Percentiles rank a stretch among this genome's conserved stretches.
These are phyloP conservation scores for Pichia thaimueangensis DNA, from an alignment of 805 yeast species.

Conservation along the genomic window DNA sequence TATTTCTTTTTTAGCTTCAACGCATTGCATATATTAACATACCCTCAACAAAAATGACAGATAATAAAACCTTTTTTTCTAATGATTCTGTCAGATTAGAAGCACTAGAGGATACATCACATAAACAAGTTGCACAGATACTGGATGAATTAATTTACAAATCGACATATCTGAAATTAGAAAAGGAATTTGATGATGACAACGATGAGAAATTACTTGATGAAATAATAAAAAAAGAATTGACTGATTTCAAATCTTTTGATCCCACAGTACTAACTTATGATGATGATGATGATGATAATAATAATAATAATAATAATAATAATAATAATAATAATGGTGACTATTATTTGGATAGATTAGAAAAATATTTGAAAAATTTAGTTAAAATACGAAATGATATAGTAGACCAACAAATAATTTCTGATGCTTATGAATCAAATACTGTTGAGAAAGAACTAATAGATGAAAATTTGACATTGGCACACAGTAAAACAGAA, in stretches of 20 bases:
- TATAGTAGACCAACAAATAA: slow-evolving; percentile 4
- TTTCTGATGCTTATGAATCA: not conserved
- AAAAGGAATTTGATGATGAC: not conserved
- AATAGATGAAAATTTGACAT: not conserved
- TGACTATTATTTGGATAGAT: not conserved
- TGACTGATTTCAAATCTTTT: not conserved
- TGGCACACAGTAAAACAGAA: slow-evolving; percentile 4
- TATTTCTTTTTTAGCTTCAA: too few species aligned
- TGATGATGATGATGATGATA: too few species aligned
- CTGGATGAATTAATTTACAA: slow-evolving; percentile 2
- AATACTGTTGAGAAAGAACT: not conserved
- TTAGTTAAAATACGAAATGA: slow-evolving; percentile 5
- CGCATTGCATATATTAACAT: too few species aligned
- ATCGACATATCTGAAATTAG: not conserved
- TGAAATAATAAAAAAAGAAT: not conserved
- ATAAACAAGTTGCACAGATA: not conserved
- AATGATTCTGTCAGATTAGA: not conserved
- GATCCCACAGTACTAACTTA: not conserved
- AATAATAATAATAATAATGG: too few species aligned
- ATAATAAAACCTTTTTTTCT: too few species aligned
- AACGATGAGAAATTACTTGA: not conserved
- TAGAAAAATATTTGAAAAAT: slow-evolving; percentile 3
- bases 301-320: too few species aligned
- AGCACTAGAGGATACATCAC: not conserved
- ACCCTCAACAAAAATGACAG: too few species aligned